These are phyloP conservation scores for Cladorrhinum sp. DNA, from an alignment of 2,329 filamentous ascomycete species.

Conservation along the genomic window DNA sequence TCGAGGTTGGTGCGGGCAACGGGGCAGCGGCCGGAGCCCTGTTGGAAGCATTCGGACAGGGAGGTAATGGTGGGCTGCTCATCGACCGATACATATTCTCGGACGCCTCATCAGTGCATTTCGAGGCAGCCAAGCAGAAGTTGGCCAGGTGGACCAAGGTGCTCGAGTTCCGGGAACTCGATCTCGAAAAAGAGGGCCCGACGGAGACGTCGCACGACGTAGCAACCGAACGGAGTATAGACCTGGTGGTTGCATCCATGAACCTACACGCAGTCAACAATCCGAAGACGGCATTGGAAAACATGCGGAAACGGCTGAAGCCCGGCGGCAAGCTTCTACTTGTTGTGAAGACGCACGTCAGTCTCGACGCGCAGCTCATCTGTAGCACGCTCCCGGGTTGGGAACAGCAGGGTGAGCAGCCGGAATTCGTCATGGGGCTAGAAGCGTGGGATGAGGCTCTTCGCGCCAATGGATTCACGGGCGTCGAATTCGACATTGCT, in stretches of 20 bases:
- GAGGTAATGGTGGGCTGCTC: constrained; percentile 3
- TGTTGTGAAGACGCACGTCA: background rate
- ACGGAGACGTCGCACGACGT: constrained; percentile 5
- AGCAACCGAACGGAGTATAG: constrained; percentile 16
- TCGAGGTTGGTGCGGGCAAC: constrained; percentile 3
- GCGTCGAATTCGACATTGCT: constrained; percentile 6
- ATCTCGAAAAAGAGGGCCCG: constrained; percentile 4
- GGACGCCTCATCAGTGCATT: constrained; percentile 2
- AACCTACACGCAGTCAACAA: constrained; percentile 34
- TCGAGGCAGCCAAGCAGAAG: constrained; percentile 3
- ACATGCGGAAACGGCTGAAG: constrained; percentile 33
- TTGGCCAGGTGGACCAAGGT: constrained; percentile 3
- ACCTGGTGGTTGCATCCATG: constrained; percentile 36
- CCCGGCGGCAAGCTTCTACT: constrained; percentile 39
- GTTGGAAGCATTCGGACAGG: constrained; percentile 3
- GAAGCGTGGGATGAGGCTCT: constrained; percentile 31
- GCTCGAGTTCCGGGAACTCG: constrained; percentile 4
- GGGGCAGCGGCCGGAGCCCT: constrained; percentile 3
- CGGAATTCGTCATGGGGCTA: constrained; percentile 26
- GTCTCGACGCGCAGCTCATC: constrained; percentile 7
- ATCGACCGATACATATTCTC: constrained; percentile 5
- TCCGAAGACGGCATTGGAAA: constrained; percentile 27
- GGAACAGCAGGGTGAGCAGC: constrained; percentile 32
- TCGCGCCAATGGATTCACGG: constrained; percentile 7
- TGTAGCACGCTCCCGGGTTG: constrained; percentile 30